Conservation (phyloP, 176 grass and related monocot species). For the Raddia distichophylla region DNA sequence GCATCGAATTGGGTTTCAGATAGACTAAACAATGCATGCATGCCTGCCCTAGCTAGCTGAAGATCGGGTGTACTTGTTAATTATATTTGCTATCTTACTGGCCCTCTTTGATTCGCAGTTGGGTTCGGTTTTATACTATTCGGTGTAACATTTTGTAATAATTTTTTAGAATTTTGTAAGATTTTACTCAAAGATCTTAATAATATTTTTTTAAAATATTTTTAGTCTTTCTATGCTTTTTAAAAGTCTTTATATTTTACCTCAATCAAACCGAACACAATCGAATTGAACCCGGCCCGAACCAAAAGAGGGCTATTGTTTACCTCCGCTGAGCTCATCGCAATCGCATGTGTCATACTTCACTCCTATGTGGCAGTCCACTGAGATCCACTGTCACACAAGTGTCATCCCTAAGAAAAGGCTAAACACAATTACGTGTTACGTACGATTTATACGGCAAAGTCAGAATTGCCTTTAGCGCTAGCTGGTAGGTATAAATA, state of each 20-base stretch:
- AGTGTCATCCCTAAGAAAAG: slow-evolving; percentile 24
- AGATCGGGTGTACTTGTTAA: slow-evolving; percentile 8
- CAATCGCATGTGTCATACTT: background rate
- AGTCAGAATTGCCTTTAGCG: slow-evolving; percentile 12
- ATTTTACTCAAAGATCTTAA: too few relatives aligned
- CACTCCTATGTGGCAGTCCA: slow-evolving; percentile 11
- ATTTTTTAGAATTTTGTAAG: too few relatives aligned
- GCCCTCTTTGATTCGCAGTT: too few relatives aligned
- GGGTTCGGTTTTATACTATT: too few relatives aligned
- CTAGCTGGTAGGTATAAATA: background rate
- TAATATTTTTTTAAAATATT: too few relatives aligned
- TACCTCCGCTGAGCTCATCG: slow-evolving; percentile 2
- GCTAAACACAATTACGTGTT: slow-evolving; percentile 23
- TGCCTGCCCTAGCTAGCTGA: background rate
- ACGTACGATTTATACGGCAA: slow-evolving; percentile 11
- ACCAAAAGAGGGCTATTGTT: background rate
- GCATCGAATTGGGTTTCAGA: background rate
- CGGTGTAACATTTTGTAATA: too few relatives aligned
- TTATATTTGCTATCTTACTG: background rate
- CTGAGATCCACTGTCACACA: slow-evolving; percentile 18
- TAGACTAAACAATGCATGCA: background rate
- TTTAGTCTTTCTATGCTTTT: too few relatives aligned
- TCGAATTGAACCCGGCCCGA: too few relatives aligned
- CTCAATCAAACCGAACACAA: too few relatives aligned
- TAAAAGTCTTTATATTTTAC: too few relatives aligned